A percentile compares a stretch with the other conserved stretches of the same genome.
phyloP scores from a whole-genome alignment of 192 early-diverging fungal genomes.

The Funneliformis mosseae region DNA sequence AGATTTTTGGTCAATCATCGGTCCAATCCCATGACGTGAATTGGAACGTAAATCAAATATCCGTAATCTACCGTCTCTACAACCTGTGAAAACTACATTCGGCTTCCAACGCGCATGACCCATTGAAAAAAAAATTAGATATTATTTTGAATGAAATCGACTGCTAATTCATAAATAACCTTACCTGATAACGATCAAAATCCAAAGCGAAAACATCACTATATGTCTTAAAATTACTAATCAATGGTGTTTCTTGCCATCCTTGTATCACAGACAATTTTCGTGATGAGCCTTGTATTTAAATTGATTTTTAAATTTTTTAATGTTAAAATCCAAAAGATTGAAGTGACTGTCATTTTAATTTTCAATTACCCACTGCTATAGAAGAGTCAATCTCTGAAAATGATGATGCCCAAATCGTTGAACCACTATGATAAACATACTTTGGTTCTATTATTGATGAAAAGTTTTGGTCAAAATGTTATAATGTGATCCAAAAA shows the following conservation, averaged over 20 bases:
- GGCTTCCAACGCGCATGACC: not conserved
- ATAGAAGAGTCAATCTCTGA: not conserved
- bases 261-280: not conserved
- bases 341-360: not conserved
- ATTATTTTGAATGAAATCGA: not conserved
- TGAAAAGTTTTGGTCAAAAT: not conserved
- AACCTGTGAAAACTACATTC: not conserved
- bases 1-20: not conserved
- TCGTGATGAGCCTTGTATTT: not conserved
- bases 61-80: constrained; percentile 10
- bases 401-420: constrained; percentile 4
- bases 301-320: not conserved
- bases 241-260: not conserved
- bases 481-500: not conserved
- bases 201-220: constrained; percentile 25
- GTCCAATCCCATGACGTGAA: not conserved
- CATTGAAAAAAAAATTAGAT: not conserved
- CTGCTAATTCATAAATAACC: not conserved
- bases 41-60: constrained; percentile 6
- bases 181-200: constrained; percentile 1
- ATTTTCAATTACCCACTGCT: not conserved
- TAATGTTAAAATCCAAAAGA: not conserved
- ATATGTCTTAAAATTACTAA: constrained; percentile 2
- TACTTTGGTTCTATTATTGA: not conserved
- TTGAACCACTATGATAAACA: not conserved